Conservation (phyloP, 2,329 filamentous ascomycete genomes). For the Cryphonectria naterciae region DNA sequence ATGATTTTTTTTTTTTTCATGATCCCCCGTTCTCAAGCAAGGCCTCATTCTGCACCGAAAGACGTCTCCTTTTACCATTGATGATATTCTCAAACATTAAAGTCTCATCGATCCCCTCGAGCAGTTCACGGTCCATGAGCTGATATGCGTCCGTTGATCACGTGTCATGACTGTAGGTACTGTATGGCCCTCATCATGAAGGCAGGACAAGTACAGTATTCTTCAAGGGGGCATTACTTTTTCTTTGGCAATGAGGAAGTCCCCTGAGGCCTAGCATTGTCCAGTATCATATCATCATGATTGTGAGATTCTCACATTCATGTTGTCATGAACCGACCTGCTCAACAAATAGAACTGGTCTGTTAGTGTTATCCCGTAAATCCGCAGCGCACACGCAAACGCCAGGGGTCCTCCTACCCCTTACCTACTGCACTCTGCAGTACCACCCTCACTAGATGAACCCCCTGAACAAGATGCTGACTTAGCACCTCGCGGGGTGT, state of each 20-base stretch:
- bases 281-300: too few species aligned
- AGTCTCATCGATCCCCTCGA: not conserved
- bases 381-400: not conserved
- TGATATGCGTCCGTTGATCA: slow-evolving; percentile 8
- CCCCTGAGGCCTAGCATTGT: too few species aligned
- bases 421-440: not conserved
- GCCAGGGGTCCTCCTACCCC: not conserved
- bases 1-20: not conserved
- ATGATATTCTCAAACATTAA: too few species aligned
- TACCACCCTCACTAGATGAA: not conserved
- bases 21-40: not conserved
- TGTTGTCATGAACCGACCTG: too few species aligned
- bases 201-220: slow-evolving; percentile 91
- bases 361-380: not conserved
- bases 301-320: too few species aligned
- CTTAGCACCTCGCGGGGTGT: not conserved
- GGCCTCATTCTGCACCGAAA: not conserved
- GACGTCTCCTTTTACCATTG: not conserved
- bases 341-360: too few species aligned
- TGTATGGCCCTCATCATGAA: slow-evolving; percentile 70
- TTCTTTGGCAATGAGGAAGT: too few species aligned
- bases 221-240: slow-evolving; percentile 70
- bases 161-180: slow-evolving; percentile 80
- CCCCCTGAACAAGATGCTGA: not conserved
- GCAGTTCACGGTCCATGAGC: slow-evolving; percentile 9